Evolutionary conservation across 441 rosid genomes (phyloP), one percentile per base, ranked within the genome.

Genomic region (Gossypium davidsonii): DNA sequence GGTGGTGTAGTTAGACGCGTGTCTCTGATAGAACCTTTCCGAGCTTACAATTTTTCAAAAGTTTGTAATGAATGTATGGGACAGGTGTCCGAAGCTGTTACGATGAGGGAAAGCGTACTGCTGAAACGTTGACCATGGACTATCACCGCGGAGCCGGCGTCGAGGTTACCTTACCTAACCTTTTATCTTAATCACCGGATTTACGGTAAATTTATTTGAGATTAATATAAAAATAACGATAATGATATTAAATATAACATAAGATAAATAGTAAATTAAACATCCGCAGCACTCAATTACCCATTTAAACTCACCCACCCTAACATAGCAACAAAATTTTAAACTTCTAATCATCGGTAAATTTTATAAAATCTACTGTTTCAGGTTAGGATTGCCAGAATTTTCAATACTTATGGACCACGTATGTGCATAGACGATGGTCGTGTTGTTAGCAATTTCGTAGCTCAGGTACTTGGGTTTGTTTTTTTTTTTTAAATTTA

Each of bases 11-110:
- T 15, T 18, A n/a, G 55, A 9, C 34, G 52, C 34, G 11, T 65
- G 15, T 65, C 31, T 21, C 53, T 23, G n/a, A 63, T 26, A 39
- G 12, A 65, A 11, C 2, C 17, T 11, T 65, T 55, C 10, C 20
- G 2, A 7, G 23, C 1, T 7, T 18, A 53, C 4, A 1, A 3
- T 4, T 9, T 39, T 18, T 0, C 1, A 17, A 6, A n/a, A 7
- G n/a, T 26, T 67, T 8, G 25, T n/a, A n/a, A 23, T 57, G 20
- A 48, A 11, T 4, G 1, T 3, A 9, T 3, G 8, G 31, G 80
- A 87, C 90, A 93, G 98, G 97, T 85, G 98, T 90, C 76, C 80
- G 98, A 59, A 93, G 98, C 76, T 93, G 98, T 74, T 93, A 93
- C 82, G 98, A 93, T 15, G 98, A 93, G 75, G 97, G 98, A 56